These are phyloP conservation scores for Clonostachys byssicola DNA, from an alignment of 2,329 filamentous ascomycete genomes.

Conservation along the genomic window DNA sequence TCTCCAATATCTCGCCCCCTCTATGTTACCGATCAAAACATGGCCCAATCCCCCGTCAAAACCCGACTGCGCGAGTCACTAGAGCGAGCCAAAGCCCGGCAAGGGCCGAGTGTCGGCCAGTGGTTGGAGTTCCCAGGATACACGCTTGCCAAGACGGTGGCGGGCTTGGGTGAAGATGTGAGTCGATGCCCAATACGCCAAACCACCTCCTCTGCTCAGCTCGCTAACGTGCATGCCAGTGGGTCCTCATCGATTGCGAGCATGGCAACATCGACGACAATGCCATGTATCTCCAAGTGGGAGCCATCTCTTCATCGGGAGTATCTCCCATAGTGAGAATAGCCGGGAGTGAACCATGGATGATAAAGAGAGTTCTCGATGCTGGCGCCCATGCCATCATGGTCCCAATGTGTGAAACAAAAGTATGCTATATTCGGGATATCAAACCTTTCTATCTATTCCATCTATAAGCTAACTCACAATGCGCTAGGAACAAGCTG, in stretches of 20 bases:
- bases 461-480: no score
- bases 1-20: no score
- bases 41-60: slow-evolving; percentile 14
- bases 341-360: slow-evolving; percentile 13
- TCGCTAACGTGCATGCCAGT: slow-evolving; percentile 14
- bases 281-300: slow-evolving; percentile 37
- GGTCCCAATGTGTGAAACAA: slow-evolving; percentile 5
- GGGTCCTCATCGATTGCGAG: slow-evolving; percentile 48
- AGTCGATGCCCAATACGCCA: slow-evolving; percentile 2
- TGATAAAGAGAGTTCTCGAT: slow-evolving; percentile 22
- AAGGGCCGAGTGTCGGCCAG: slow-evolving; percentile 12
- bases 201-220: not conserved
- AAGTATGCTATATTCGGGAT: no score
- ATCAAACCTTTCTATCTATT: no score
- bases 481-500: slow-evolving; percentile 11
- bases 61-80: slow-evolving; percentile 18
- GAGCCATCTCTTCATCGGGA: slow-evolving; percentile 32
- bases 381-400: slow-evolving; percentile 20
- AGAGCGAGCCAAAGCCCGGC: slow-evolving; percentile 15
- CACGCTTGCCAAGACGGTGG: slow-evolving; percentile 18
- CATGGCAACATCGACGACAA: slow-evolving; percentile 36
- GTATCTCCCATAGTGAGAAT: slow-evolving; percentile 31
- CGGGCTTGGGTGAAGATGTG: slow-evolving; percentile 19
- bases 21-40: not conserved
- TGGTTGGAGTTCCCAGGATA: slow-evolving; percentile 13